These are phyloP conservation scores for Salix udensis DNA, from an alignment of 345 rosid genomes.

Conservation along the genomic window DNA sequence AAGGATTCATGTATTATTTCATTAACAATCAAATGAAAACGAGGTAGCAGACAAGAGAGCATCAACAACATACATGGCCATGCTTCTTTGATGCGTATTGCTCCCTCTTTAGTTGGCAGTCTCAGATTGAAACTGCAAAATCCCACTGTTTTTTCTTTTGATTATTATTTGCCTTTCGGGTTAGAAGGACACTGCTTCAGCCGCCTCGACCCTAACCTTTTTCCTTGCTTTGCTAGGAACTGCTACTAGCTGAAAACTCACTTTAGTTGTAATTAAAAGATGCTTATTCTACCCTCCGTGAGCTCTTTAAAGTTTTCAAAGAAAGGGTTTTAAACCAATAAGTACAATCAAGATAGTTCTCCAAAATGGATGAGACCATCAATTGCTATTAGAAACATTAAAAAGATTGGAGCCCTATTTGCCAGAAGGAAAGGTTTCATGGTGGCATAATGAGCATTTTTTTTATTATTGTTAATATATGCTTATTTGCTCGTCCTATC, in stretches of 20 bases:
- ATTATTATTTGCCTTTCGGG: background rate
- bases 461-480: too few species aligned
- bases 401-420: background rate
- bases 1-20: background rate
- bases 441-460: background rate
- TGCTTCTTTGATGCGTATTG: background rate
- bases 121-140: background rate
- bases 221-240: background rate
- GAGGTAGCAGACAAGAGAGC: background rate
- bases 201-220: background rate
- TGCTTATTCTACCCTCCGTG: background rate
- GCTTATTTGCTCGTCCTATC: constrained; percentile 16
- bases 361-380: background rate
- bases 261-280: background rate
- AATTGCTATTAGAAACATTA: background rate
- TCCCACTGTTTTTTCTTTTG: background rate
- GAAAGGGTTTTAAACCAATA: background rate
- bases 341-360: background rate
- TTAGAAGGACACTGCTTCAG: background rate
- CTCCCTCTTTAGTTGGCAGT: background rate
- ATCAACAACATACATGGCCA: background rate
- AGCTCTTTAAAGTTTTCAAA: background rate
- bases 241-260: background rate
- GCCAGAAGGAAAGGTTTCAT: background rate
- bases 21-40: background rate